Base-by-base conservation (phyloP, 352 stramenopile species). In the Pythium volutum region DNA sequence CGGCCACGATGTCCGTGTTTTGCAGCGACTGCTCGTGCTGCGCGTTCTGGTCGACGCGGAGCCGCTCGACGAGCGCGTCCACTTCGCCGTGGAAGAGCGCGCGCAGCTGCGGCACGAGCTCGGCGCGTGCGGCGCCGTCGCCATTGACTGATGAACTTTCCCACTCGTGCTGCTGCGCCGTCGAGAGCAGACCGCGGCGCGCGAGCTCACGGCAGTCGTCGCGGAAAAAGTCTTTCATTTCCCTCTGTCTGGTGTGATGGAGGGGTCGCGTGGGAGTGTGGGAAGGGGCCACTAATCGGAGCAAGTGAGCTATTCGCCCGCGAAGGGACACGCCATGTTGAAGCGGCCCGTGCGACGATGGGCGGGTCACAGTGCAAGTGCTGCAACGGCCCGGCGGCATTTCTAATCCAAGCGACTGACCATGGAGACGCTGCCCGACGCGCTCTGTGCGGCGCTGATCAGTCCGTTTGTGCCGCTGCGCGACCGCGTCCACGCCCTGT, bases 391-490 rank as follows among this genome's bases (percentile, higher is more conserved):
- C n/a, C 42, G 42, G 1, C 31, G 31, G 14, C 31, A 36, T n/a
- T n/a, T n/a, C n/a, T n/a, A n/a, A n/a, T n/a, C 8, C 31, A 36
- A 36, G 31, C 10, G 31, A 36, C 31, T 14, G 6, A 9, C 9
- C 20, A 64, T 57, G 47, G 47, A 62, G 33, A 16, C 48, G 29
- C 56, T 88, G 50, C 77, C 78, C 20, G 63, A 77, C 26, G 71
- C 77, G 25, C 59, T 87, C 50, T 70, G 74, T n/a, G 36, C 81
- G 18, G 62, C 55, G 4, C 60, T 79, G 25, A 61, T 91, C 26
- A 88, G 79, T 56, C 36, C 66, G 38, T 87, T 89, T 43, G 66
- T 93, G 53, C 62, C 74, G 31, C 59, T 91, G 14, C 69, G 76
- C 25, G 78, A 89, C 31, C 81, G 84, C 5, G 87, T 78, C 74